These are phyloP conservation scores for Chaetomium strumarium DNA, from an alignment of 2,329 filamentous ascomycete species.

Conservation along the genomic window DNA sequence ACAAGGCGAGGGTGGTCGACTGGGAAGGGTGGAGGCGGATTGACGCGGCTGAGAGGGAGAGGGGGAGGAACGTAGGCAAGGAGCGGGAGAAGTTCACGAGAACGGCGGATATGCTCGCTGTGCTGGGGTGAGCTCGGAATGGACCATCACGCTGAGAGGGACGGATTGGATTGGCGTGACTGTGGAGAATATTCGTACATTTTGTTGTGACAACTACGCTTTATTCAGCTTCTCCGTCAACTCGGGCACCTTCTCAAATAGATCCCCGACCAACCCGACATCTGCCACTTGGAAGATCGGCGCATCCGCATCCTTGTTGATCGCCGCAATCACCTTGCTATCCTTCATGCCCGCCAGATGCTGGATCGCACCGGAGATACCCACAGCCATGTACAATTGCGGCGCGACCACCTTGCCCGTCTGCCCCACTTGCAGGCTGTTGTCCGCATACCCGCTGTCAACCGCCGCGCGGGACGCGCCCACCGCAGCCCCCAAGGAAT, in stretches of 20 bases:
- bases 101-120: slow-evolving; percentile 52
- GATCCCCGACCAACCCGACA: slow-evolving; percentile 87
- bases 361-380: slow-evolving; percentile 96
- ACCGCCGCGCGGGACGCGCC: slow-evolving; percentile 93
- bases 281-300: slow-evolving; percentile 98
- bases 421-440: slow-evolving; percentile 96
- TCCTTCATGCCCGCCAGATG: slow-evolving; percentile 99
- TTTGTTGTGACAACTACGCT: slow-evolving; percentile 15
- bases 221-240: slow-evolving; percentile 89
- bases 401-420: slow-evolving; percentile 98
- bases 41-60: slow-evolving; percentile 66
- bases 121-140: slow-evolving; percentile 34
- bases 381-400: slow-evolving; percentile 88
- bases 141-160: not conserved
- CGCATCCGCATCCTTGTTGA: slow-evolving; percentile 96
- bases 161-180: not conserved
- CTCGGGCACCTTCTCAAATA: slow-evolving; percentile 94
- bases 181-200: slow-evolving; percentile 9
- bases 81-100: slow-evolving; percentile 65
- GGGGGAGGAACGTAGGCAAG: slow-evolving; percentile 64
- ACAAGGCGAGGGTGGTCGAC: slow-evolving; percentile 56
- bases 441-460: slow-evolving; percentile 95
- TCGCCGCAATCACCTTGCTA: slow-evolving; percentile 97
- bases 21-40: slow-evolving; percentile 86
- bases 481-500: slow-evolving; percentile 89